Evolutionary conservation across 331 rosid species (phyloP), one percentile per base, ranked within the genome.

Genomic region (Erythrophleum ivorense): DNA sequence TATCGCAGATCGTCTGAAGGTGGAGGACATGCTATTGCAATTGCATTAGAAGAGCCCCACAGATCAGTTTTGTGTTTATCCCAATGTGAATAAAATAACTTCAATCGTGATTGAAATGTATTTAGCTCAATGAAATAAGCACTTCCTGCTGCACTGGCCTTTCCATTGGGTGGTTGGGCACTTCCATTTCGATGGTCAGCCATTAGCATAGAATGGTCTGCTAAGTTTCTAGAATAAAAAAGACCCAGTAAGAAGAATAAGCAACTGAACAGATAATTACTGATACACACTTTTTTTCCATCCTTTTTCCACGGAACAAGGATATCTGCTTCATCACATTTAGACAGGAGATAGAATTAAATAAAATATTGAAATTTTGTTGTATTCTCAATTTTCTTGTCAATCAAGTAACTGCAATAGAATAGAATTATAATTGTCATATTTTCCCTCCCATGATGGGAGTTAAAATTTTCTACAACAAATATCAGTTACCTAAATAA

Each of bases 181-280:
- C 73, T 70, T 58, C 91, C 91, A 82, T 84, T 85, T 63, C 88
- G 84, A 79, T 79, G 88, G 16, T 87, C 90, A 59, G 85, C 83
- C 90, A 64, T 64, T 0, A 14, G 71, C 48, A 33, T 48, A 15
- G 48, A 64, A 87, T 85, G 29, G 55, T 45, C 29, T 31, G 18
- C 76, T 31, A 13, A 49, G 64, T 40, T 59, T 73, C 65, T 78
- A 79, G 31, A 21, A 11, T 9, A 4, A 18, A 68, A 33, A 54
- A 15, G 38, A 31, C 18, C 29, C 29, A 81, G 45, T 31, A 34
- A 36, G n/a, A 66, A 70, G 11, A 12, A 53, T 73, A 57, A 31
- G 77, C 19, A 55, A 13, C 62, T 67, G 33, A 46, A 67, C 34
- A 19, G 38, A n/a, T 7, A 45, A 38, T 45, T 14, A 81, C 5